Base-by-base conservation (phyloP, 1,284 basidiomycete genomes). In the Paramarasmius palmivorus region DNA sequence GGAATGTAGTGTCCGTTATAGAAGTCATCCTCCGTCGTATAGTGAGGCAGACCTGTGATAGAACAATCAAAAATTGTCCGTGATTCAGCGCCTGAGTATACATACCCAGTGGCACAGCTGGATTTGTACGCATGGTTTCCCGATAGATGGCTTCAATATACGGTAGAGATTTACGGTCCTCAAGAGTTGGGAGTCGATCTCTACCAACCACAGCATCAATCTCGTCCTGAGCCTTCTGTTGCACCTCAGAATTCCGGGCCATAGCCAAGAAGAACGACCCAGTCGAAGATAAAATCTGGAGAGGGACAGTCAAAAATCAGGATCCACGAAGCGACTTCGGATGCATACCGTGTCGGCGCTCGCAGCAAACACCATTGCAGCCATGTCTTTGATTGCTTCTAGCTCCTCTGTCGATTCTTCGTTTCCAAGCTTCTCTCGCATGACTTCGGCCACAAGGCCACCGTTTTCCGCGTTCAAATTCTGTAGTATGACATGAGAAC, bases 1-100 rank as follows among this genome's bases (percentile, higher is more conserved):
- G 70, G 68, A 38, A 73, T 64, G 36, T 59, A 63, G 45, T 66
- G 65, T 4, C 68, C 70, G 17, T 70, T 57, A 49, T 70, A 73
- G 20, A 62, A 59, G 55, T 72, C 70, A 39, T 71, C 68, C 26
- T 62, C 60, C 2, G 51, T 63, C n/a, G n/a, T n/a, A 32, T 32
- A 12, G 12, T 32, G 29, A 32, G 29, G 29, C 6, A 32, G 29
- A 32, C 29, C 29, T 32, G 12, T 32, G 12, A 32, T n/a, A 12
- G 29, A 32, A 6, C 12, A 6, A 6, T 32, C 12, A 32, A 32
- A 12, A 32, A 32, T 32, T 32, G 29, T 6, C 6, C 6, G 29
- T 32, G 29, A 6, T 32, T 6, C 12, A 32, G 29, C 29, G 29
- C 29, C 29, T 32, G 12, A n/a, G n/a, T n/a, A n/a, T n/a, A n/a